phyloP scores from a whole-genome alignment of 306 rosid genomes.

The Gastrolobium villosum region DNA sequence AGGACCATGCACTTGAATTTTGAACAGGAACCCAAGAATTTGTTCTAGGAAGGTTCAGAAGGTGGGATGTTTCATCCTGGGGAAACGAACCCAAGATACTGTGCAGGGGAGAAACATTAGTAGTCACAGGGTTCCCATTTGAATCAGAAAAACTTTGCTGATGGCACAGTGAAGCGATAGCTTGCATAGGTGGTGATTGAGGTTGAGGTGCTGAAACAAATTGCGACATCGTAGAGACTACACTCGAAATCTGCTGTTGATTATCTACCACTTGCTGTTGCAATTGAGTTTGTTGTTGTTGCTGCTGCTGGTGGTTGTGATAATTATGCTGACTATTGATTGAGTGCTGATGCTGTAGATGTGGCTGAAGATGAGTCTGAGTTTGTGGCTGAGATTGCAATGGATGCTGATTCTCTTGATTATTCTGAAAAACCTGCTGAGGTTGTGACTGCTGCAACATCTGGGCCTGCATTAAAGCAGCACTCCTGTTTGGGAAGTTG shows the following conservation, averaged over 20 bases:
- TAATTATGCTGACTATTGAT: conserved; percentile 61
- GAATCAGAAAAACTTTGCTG: conserved; percentile 86
- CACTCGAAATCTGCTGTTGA: conserved; percentile 75
- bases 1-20: conserved; percentile 75
- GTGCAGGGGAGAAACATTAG: conserved; percentile 80
- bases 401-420: conserved; percentile 67
- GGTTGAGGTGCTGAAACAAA: conserved; percentile 76
- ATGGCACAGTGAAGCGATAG: conserved; percentile 74
- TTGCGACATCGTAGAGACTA: conserved; percentile 75
- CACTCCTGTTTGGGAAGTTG: conserved; percentile 69
- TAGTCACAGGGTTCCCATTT: conserved; percentile 67
- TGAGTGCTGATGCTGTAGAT: conserved; percentile 70
- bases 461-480: conserved; percentile 79
- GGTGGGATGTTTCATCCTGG: conserved; percentile 79
- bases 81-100: conserved; percentile 82
- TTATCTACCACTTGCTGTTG: conserved; percentile 70
- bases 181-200: conserved; percentile 71
- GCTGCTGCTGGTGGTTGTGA: conserved; percentile 51
- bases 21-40: conserved; percentile 67
- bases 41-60: conserved; percentile 69
- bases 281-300: conserved; percentile 43
- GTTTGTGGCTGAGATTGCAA: conserved; percentile 62
- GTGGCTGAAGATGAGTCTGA: conserved; percentile 74
- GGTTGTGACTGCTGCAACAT: conserved; percentile 83
- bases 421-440: conserved; percentile 73